A percentile compares a stretch with the other conserved stretches of the same genome.
Conservation (phyloP, 805 yeast species). For the Candida maesae region DNA sequence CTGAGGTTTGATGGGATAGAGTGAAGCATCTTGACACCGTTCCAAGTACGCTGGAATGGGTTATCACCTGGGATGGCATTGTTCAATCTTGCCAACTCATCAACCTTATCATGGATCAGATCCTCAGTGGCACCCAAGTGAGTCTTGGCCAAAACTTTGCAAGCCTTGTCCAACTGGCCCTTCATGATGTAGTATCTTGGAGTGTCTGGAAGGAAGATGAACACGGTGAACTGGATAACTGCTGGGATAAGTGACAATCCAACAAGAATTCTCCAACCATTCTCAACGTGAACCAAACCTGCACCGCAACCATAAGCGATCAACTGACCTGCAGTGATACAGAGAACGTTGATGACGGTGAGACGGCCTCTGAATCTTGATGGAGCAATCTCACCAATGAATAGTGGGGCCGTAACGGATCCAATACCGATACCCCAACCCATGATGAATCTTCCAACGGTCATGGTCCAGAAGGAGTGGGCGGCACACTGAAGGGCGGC, state of each 20-base stretch:
- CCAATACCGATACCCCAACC: conserved; percentile 98
- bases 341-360: conserved; percentile 81
- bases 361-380: conserved; percentile 86
- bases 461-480: conserved; percentile 84
- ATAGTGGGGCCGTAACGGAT: conserved; percentile 89
- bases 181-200: conserved; percentile 85
- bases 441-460: conserved; percentile 84
- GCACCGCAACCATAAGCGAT: conserved; percentile 94
- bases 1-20: conserved; percentile 75
- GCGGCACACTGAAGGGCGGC: conserved; percentile 82
- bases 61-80: conserved; percentile 43
- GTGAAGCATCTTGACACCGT: conserved; percentile 61
- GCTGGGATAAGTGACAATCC: conserved; percentile 91
- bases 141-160: conserved; percentile 56
- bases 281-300: conserved; percentile 64
- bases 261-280: conserved; percentile 93
- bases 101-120: conserved; percentile 61
- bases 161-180: conserved; percentile 63
- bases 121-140: conserved; percentile 62
- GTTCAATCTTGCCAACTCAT: conserved; percentile 54
- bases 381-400: conserved; percentile 91
- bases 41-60: conserved; percentile 49
- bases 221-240: conserved; percentile 66
- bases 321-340: conserved; percentile 93
- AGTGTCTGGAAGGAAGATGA: conserved; percentile 89